A percentile compares a stretch with the other conserved stretches of the same genome.
Conservation (phyloP, 2,329 filamentous ascomycete genomes). For the Talaromyces sp. region DNA sequence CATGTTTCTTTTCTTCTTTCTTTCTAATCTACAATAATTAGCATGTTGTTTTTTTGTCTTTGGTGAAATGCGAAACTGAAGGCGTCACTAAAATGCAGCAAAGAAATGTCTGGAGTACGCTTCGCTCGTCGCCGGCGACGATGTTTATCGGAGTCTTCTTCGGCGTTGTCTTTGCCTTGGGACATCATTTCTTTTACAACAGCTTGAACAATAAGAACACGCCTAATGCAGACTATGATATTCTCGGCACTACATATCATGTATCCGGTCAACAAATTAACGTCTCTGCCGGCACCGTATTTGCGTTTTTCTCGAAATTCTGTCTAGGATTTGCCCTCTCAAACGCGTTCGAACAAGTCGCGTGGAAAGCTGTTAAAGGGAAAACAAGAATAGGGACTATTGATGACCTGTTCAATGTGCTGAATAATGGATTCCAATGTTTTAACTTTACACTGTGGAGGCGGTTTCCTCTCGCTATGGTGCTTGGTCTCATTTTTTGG, state of each 20-base stretch:
- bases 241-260: neutral
- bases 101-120: too few species aligned
- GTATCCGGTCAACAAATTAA: slow-evolving; percentile 1
- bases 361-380: neutral
- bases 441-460: neutral
- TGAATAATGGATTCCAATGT: neutral
- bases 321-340: neutral
- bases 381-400: neutral
- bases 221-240: neutral
- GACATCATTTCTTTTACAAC: neutral
- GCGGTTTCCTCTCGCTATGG: neutral
- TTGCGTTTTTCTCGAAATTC: neutral
- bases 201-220: neutral
- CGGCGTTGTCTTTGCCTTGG: neutral
- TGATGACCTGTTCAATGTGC: neutral
- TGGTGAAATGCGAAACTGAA: too few species aligned
- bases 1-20: too few species aligned
- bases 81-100: too few species aligned
- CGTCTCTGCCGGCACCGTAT: neutral
- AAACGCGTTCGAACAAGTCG: neutral
- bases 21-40: too few species aligned
- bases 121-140: too few species aligned
- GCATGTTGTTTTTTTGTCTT: too few species aligned
- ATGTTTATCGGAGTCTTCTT: neutral
- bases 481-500: neutral